A percentile compares a stretch with the other conserved stretches of the same genome.
Conservation (phyloP, 148 eudicot species). For the Vaccinium vitisidaea region DNA sequence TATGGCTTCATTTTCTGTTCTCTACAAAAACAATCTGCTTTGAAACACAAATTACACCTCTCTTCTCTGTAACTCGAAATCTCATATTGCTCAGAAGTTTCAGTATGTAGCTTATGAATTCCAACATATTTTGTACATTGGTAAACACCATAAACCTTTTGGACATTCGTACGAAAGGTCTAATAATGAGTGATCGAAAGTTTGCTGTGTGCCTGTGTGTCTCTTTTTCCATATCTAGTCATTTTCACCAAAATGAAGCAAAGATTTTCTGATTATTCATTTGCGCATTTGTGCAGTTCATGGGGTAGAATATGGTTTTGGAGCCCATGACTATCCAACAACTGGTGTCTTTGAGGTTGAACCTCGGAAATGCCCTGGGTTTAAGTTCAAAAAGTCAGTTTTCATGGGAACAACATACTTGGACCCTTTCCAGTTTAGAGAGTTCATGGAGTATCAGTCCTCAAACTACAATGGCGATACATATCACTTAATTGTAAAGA, state of each 20-base stretch:
- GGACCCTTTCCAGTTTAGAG: constrained; percentile 56
- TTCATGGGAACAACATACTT: constrained; percentile 66
- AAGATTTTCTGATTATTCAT: neutral
- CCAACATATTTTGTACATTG: neutral
- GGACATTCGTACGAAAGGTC: neutral
- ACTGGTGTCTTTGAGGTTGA: constrained; percentile 92
- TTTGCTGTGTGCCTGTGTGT: constrained; percentile 1
- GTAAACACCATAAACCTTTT: neutral
- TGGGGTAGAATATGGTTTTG: constrained; percentile 90
- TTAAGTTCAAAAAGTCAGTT: constrained; percentile 77
- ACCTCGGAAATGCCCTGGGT: constrained; percentile 89
- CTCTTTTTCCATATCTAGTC: neutral
- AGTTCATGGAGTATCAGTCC: constrained; percentile 69
- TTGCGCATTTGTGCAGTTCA: constrained; percentile 47
- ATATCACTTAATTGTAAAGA: constrained; percentile 70
- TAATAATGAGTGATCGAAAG: neutral
- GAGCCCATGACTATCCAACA: constrained; percentile 76
- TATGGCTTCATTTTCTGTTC: neutral
- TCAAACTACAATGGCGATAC: constrained; percentile 63
- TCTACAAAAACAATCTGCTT: neutral
- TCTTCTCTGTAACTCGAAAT: neutral
- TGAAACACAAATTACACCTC: neutral
- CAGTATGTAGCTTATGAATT: neutral
- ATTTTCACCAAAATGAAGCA: neutral
- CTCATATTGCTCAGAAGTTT: neutral